Conservation (phyloP, 2,329 filamentous ascomycete genomes). For the Exophiala phaeomuriformis region DNA sequence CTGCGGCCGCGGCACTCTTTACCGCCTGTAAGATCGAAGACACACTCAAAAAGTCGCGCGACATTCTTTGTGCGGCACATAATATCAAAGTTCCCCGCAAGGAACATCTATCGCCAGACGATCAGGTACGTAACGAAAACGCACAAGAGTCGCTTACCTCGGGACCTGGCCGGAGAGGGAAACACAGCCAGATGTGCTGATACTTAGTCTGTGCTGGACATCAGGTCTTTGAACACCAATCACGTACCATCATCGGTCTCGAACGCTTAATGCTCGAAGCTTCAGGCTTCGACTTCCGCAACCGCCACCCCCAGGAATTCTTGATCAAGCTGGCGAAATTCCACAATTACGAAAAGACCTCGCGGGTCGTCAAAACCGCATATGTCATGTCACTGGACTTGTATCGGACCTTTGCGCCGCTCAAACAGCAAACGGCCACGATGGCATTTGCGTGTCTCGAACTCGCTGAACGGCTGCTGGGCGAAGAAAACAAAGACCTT, state of each 20-base stretch:
- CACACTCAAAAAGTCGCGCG: conserved; percentile 90
- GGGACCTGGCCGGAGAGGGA: not conserved
- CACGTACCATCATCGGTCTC: conserved; percentile 76
- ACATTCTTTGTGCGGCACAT: conserved; percentile 84
- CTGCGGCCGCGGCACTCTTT: conserved; percentile 78
- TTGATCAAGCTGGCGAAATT: conserved; percentile 69
- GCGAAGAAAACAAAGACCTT: conserved; percentile 45
- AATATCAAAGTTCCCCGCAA: conserved; percentile 64
- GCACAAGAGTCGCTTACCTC: no score
- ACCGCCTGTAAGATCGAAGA: conserved; percentile 97
- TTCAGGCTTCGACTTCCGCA: conserved; percentile 88
- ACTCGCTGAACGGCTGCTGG: conserved; percentile 63
- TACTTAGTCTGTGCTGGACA: not conserved
- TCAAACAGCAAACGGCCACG: conserved; percentile 82
- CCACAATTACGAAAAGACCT: conserved; percentile 48
- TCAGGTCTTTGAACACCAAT: conserved; percentile 72
- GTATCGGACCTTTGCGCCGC: conserved; percentile 84
- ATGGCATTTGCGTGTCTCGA: conserved; percentile 78
- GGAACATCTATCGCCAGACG: conserved; percentile 67
- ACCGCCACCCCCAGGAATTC: conserved; percentile 75
- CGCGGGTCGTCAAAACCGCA: conserved; percentile 56
- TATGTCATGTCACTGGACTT: conserved; percentile 82
- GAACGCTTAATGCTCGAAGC: conserved; percentile 91
- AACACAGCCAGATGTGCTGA: not conserved
- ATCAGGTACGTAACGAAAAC: conserved; percentile 54